Conservation (phyloP, 768 basidiomycete genomes). For the Phanerodontia chrysosporium region DNA sequence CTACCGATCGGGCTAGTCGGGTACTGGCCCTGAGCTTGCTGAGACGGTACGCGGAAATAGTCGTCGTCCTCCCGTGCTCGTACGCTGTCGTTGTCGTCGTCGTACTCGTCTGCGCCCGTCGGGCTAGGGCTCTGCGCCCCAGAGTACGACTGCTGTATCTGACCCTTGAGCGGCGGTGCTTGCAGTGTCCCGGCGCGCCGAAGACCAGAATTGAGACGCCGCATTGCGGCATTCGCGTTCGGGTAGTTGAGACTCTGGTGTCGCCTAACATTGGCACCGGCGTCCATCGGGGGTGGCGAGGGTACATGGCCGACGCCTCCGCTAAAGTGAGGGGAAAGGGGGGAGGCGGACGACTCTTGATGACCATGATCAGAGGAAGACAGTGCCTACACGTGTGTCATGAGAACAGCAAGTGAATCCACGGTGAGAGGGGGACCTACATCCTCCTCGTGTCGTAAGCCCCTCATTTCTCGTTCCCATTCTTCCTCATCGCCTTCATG, state of each 20-base stretch:
- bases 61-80: constrained; percentile 48
- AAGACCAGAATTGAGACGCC: constrained; percentile 50
- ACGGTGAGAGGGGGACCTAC: constrained; percentile 32
- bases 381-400: constrained; percentile 30
- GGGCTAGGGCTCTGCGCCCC: constrained; percentile 39
- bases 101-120: constrained; percentile 55
- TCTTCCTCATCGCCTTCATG: constrained; percentile 85
- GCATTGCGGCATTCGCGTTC: constrained; percentile 40
- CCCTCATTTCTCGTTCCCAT: constrained; percentile 69
- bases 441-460: constrained; percentile 62
- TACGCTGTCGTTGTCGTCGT: constrained; percentile 48
- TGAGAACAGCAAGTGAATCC: background rate
- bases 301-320: constrained; percentile 43
- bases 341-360: constrained; percentile 47
- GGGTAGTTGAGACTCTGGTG: constrained; percentile 79
- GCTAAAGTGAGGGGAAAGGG: constrained; percentile 61
- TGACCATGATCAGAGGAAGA: constrained; percentile 31
- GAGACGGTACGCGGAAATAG: constrained; percentile 43
- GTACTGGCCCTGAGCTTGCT: constrained; percentile 35
- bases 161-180: constrained; percentile 39
- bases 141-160: constrained; percentile 22
- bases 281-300: constrained; percentile 56
- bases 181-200: constrained; percentile 78
- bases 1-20: constrained; percentile 58
- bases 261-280: constrained; percentile 67